Base-by-base conservation (phyloP, 2,329 filamentous ascomycete species). In the Nemania serpens region DNA sequence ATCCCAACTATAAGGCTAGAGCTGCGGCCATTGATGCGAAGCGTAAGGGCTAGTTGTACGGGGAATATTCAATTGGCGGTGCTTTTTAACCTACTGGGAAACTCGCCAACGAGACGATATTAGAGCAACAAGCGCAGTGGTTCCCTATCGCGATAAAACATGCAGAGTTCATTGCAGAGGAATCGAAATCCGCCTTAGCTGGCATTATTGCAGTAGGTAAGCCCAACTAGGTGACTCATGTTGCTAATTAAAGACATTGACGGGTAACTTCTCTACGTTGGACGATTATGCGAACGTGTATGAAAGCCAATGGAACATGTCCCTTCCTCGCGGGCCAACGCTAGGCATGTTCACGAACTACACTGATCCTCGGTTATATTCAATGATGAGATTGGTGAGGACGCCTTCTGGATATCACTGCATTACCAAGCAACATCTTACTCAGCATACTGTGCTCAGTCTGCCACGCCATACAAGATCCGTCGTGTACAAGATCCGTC, bases 381-480 rank as follows among this genome's bases (percentile, higher is more conserved):
- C 55, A 25, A 61, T 61, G 54, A 58, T 61, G 55, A 49, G 55
- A 54, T 29, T 66, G n/a, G 58, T 61, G 20, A 48, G 53, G 15
- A 10, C 25, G 25, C 25, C 25, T 7, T 7, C 4, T 3, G 25
- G 25, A 29, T 29, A 13, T 7, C 22, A 41, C 12, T 59, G 2
- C 6, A 37, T 12, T 7, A 11, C n/a, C 12, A 15, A 17, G 37
- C 5, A 29, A 18, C 34, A 34, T 55, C 25, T 57, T 20, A 52
- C 41, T 42, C 6, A 1, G 46, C 15, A 17, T 18, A 12, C 29
- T 17, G 25, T 43, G n/a, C 1, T n/a, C 13, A 57, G 53, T 78
- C 77, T 1, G 66, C 71, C 25, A 78, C 76, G 47, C 78, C 79
- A 0, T 80, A 76, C 55, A 64, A 70, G 2, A 59, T 80, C 13